Evolutionary conservation across 306 rosid genomes (phyloP), one percentile per base, ranked within the genome.

Genomic region (Acmispon strigosus): DNA sequence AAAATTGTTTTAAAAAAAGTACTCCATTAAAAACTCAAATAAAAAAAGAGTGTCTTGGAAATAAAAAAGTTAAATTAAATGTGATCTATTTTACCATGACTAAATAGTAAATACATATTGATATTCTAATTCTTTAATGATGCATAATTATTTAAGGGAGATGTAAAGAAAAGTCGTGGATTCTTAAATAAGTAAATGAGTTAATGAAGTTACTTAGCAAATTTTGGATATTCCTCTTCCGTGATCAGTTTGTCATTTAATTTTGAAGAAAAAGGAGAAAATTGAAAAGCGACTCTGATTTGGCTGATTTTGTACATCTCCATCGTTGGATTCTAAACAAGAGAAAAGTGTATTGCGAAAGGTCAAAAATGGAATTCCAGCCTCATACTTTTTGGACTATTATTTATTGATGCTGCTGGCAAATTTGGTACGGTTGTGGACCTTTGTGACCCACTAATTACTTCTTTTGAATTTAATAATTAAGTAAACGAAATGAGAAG

Each of bases 321-420:
- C 5, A 20, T 20, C 49, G 53, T 69, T 63, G 76, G 74, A 75
- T 62, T 56, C 18, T 56, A 61, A 39, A 39, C 2, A 39, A 39
- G 11, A 8, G 11, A 2, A 39, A 53, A 55, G 62, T 64, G n/a
- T 7, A 7, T 49, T 24, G 7, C 24, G 10, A 6, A 66, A 52
- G 56, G 76, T 29, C 51, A 73, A 10, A 10, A 17, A 67, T 67
- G 83, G 54, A 60, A 67, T 59, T 68, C 62, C 59, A 39, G 57
- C 6, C 29, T 39, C 53, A 2, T 4, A 14, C 27, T 20, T 13
- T 72, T 74, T 55, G 77, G 69, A 70, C 52, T 22, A 22, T 47
- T 20, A n/a, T 62, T 32, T 45, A 54, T 51, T 79, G 76, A 74
- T 32, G 32, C 53, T 17, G 73, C 56, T 74, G 83, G 73, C 63